Evolutionary conservation across 116 monocot species (phyloP), one percentile per base, ranked within the genome.

Genomic region (Posidonia oceanica): DNA sequence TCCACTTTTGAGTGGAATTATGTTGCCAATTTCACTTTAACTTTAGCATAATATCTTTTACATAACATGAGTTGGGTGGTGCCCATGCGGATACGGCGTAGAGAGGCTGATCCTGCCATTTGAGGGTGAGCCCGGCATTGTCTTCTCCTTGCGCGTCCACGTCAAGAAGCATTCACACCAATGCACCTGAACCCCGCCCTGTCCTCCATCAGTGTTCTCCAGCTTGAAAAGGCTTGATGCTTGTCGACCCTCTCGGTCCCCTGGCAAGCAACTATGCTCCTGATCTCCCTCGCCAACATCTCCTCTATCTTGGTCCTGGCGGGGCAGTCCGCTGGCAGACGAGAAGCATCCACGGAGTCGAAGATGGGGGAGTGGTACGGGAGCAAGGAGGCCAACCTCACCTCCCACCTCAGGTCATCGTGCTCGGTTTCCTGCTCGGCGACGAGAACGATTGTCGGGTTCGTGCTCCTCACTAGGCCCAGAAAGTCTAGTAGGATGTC

Each of bases 1-100:
- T n/a, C n/a, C n/a, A n/a, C n/a, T n/a, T n/a, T n/a, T n/a, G n/a
- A n/a, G n/a, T n/a, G n/a, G n/a, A n/a, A n/a, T n/a, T n/a, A n/a
- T n/a, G n/a, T n/a, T n/a, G n/a, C n/a, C n/a, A n/a, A n/a, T n/a
- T n/a, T n/a, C n/a, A n/a, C n/a, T n/a, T n/a, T n/a, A n/a, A n/a
- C n/a, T n/a, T n/a, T n/a, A n/a, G n/a, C n/a, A n/a, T n/a, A n/a
- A n/a, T n/a, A n/a, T n/a, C n/a, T n/a, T n/a, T n/a, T n/a, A n/a
- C n/a, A n/a, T n/a, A n/a, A n/a, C n/a, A n/a, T n/a, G n/a, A n/a
- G n/a, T n/a, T n/a, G 3, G 36, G 37, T 1, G 81, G 81, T 5
- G 79, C 69, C 91, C 91, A 91, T n/a, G 87, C 87, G 7, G 91
- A 86, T 3, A 86, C 80, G 10, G 87, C 87, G 70, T 82, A 91